phyloP scores from a whole-genome alignment of 495 filamentous ascomycete genomes.

The Venustampulla echinocandica region DNA sequence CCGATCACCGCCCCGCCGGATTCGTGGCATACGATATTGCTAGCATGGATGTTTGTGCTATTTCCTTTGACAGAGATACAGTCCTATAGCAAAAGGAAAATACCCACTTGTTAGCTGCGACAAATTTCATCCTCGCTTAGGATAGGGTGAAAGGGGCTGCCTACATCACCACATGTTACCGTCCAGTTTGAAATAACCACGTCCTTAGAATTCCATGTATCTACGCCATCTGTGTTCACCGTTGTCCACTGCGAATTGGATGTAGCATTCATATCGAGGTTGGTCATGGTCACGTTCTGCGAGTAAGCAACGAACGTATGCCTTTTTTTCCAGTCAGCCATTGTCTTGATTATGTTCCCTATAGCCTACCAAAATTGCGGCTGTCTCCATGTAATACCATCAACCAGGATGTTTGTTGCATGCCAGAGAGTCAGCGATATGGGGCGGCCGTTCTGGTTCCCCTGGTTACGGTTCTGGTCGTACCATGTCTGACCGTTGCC shows the following conservation, averaged over 20 bases:
- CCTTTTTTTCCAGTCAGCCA: constrained; percentile 1
- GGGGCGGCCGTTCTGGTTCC: constrained; percentile 38
- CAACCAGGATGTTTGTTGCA: constrained; percentile 29
- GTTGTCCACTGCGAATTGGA: constrained; percentile 11
- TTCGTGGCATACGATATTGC: constrained; percentile 25
- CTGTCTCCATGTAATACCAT: constrained; percentile 31
- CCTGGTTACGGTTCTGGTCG: constrained; percentile 25
- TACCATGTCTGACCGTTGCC: constrained; percentile 43
- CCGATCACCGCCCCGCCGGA: constrained; percentile 30
- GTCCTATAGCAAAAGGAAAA: constrained; percentile 5
- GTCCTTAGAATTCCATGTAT: constrained; percentile 29
- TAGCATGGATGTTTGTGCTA: constrained; percentile 29
- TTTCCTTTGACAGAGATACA: constrained; percentile 32
- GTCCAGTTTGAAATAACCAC: constrained; percentile 29
- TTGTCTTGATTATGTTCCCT: background rate
- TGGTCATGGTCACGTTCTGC: constrained; percentile 31
- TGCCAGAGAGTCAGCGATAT: constrained; percentile 34
- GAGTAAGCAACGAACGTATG: constrained; percentile 21
- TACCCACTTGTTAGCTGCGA: too few relatives aligned
- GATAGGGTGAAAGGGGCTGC: background rate
- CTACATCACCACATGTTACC: constrained; percentile 28
- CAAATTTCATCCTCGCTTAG: too few relatives aligned
- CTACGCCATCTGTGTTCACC: constrained; percentile 34
- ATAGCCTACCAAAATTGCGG: constrained; percentile 34
- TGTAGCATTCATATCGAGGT: constrained; percentile 37